phyloP scores from a whole-genome alignment of 495 filamentous ascomycete genomes.

The Penicillium simplicissimum region DNA sequence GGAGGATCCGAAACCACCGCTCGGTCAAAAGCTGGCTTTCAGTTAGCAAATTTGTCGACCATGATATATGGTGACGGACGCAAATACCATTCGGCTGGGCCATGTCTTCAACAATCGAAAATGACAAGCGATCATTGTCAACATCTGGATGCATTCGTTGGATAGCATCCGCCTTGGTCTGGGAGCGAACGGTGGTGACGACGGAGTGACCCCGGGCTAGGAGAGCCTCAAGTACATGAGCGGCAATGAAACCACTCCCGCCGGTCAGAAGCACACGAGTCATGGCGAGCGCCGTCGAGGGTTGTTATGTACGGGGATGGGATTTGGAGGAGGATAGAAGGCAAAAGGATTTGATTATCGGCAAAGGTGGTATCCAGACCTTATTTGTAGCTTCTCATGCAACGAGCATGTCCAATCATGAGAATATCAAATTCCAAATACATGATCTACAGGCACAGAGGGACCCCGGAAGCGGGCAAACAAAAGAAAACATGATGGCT shows the following conservation, averaged over 20 bases:
- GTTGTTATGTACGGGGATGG: too few relatives aligned
- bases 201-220: constrained; percentile 65
- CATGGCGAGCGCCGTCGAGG: constrained; percentile 9
- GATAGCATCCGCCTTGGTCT: constrained; percentile 70
- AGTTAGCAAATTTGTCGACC: neutral
- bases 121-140: constrained; percentile 59
- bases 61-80: too few relatives aligned
- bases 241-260: constrained; percentile 65
- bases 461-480: too few relatives aligned
- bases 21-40: constrained; percentile 55
- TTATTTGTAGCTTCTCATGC: too few relatives aligned
- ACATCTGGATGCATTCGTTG: constrained; percentile 56
- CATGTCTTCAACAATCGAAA: constrained; percentile 74
- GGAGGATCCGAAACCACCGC: constrained; percentile 62
- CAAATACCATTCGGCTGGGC: constrained; percentile 35
- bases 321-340: too few relatives aligned
- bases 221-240: constrained; percentile 71
- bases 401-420: too few relatives aligned
- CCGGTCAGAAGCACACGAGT: constrained; percentile 28
- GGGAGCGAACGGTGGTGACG: constrained; percentile 74
- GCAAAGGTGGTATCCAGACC: too few relatives aligned
- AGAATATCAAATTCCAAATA: too few relatives aligned
- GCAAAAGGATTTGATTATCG: too few relatives aligned
- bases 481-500: too few relatives aligned
- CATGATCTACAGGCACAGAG: too few relatives aligned